Evolutionary conservation across 352 stramenopile genomes (phyloP).

Genomic region (Globisporangium polare): DNA sequence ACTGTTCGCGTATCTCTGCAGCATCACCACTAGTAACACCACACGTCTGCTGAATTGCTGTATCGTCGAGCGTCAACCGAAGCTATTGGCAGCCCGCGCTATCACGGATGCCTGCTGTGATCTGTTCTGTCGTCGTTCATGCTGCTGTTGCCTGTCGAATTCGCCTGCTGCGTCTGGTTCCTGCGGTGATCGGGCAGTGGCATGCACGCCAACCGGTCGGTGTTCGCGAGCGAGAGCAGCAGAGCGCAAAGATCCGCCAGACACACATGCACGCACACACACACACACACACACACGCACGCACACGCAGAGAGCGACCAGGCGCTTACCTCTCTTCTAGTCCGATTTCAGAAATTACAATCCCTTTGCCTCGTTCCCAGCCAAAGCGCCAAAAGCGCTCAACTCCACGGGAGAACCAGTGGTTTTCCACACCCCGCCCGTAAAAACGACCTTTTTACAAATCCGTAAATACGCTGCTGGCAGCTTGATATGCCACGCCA

Average conservation of each 20-base stretch:
- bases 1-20: neutral
- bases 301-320: slow-evolving; percentile 3
- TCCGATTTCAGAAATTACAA: slow-evolving; percentile 85
- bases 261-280: slow-evolving; percentile 1
- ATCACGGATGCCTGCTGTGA: neutral
- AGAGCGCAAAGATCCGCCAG: slow-evolving; percentile 1
- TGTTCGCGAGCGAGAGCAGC: neutral
- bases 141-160: neutral
- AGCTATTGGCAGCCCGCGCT: neutral
- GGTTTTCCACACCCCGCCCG: slow-evolving; percentile 11
- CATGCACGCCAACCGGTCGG: neutral
- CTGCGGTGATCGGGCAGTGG: neutral
- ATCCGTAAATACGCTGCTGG: slow-evolving; percentile 9
- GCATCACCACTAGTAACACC: neutral
- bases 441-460: slow-evolving; percentile 21
- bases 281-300: no score
- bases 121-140: neutral
- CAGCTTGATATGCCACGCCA: neutral
- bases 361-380: slow-evolving; percentile 9
- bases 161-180: neutral
- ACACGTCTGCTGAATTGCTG: neutral
- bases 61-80: neutral
- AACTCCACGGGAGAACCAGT: slow-evolving; percentile 22
- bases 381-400: slow-evolving; percentile 19
- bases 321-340: slow-evolving; percentile 77